phyloP scores from a whole-genome alignment of 768 basidiomycete genomes.

The Lactifluus hygrophoroides region DNA sequence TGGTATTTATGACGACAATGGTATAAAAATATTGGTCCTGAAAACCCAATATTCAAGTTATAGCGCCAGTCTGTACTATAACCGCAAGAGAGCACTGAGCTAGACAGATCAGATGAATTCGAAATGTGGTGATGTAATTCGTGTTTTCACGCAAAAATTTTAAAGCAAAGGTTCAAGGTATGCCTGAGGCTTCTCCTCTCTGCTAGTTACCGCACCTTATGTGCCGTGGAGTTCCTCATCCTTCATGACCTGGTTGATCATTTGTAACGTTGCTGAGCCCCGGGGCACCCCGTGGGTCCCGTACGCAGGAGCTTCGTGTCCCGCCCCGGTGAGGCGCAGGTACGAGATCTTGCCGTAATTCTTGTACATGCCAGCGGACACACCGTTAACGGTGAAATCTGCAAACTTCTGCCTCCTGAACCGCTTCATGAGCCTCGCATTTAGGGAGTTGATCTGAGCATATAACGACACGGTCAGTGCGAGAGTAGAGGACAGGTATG shows the following conservation, averaged over 20 bases:
- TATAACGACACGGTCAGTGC: not conserved
- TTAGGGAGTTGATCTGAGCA: slow-evolving; percentile 36
- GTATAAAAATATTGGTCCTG: too few relatives aligned
- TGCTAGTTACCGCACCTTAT: not conserved
- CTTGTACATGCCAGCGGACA: slow-evolving; percentile 44
- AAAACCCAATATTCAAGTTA: too few relatives aligned
- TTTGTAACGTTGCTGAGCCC: slow-evolving; percentile 27
- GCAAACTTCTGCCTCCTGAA: slow-evolving; percentile 38
- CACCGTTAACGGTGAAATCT: slow-evolving; percentile 43
- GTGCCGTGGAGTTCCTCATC: slow-evolving; percentile 24
- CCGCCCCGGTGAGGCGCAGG: slow-evolving; percentile 41
- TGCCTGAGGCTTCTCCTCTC: too few relatives aligned
- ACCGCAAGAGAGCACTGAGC: too few relatives aligned
- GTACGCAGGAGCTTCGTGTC: slow-evolving; percentile 30
- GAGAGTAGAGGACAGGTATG: not conserved
- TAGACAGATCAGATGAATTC: too few relatives aligned
- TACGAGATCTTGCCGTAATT: slow-evolving; percentile 52
- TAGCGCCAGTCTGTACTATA: too few relatives aligned
- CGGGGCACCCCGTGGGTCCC: slow-evolving; percentile 21
- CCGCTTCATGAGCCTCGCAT: slow-evolving; percentile 36
- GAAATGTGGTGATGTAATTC: too few relatives aligned
- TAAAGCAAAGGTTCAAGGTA: too few relatives aligned
- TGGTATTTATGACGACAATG: too few relatives aligned
- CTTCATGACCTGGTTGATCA: slow-evolving; percentile 31
- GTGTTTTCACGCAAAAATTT: too few relatives aligned